Evolutionary conservation across 805 yeast genomes (phyloP), one percentile per base, ranked within the genome.

Genomic region (Candida jianshihensis): DNA sequence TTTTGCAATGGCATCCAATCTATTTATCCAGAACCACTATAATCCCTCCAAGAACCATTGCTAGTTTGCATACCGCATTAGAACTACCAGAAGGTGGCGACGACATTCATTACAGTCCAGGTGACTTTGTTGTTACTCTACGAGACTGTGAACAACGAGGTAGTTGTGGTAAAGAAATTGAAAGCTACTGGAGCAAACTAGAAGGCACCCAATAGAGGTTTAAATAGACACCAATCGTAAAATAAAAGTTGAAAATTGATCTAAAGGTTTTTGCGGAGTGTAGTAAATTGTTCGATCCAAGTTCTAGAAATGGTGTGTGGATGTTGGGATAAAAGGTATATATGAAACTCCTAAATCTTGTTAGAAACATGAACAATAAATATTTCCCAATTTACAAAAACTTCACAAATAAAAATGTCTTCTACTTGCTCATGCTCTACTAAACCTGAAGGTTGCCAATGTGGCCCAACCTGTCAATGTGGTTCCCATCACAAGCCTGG

Each of bases 1-100:
- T 88, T 31, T 66, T 88, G 47, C 97, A 87, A 59, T 92, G 97
- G 98, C 98, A 90, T 56, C 95, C 96, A 11, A 75, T 73, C 20
- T 62, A 83, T 19, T 66, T 92, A 46, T 71, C 82, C 37, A 81
- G 77, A 51, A 68, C 92, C 4, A 81, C 87, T 0, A 57, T 90
- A 13, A 73, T 92, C 1, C 84, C 87, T 11, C 69, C 78, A 30
- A 71, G 77, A 50, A 60, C 72, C 9, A 68, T 81, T 29, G 73
- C 74, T 12, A 60, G 75, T 24, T 44, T 63, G 14, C 72, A 70
- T 43, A 59, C 63, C 20, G 60, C 64, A 12, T 37, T 59, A 18
- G 60, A 57, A 4, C 43, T 48, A 11, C 48, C 56, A n/a, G 64
- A 60, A n/a, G 65, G 48, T 17, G 51, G 62, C n/a, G 77, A 73